A percentile compares a stretch with the other conserved stretches of the same genome.
Evolutionary conservation across 768 basidiomycete species (phyloP).

Genomic region (Rhizopogon rudus): DNA sequence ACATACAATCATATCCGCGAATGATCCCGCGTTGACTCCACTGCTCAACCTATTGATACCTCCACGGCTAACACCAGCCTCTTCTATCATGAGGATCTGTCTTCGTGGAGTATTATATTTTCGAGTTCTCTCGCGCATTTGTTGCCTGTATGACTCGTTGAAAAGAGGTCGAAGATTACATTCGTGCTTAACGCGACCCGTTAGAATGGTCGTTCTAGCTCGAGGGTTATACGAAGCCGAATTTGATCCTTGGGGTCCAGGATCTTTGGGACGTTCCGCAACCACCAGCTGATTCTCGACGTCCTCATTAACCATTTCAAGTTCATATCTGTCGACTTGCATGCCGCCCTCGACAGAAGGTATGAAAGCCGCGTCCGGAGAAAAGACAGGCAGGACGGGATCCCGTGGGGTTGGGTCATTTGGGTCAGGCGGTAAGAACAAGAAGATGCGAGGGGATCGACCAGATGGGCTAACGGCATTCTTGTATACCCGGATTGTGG

Average conservation of each 20-base stretch:
- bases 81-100: slow-evolving; percentile 72
- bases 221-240: slow-evolving; percentile 47
- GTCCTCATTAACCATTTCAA: slow-evolving; percentile 82
- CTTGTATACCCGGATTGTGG: slow-evolving; percentile 78
- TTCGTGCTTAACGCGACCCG: slow-evolving; percentile 78
- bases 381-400: slow-evolving; percentile 20
- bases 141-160: slow-evolving; percentile 60
- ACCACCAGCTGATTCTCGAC: slow-evolving; percentile 86
- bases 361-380: slow-evolving; percentile 24
- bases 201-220: slow-evolving; percentile 72
- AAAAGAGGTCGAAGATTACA: slow-evolving; percentile 69
- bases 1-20: slow-evolving; percentile 65
- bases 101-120: slow-evolving; percentile 63
- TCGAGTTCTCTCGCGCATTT: slow-evolving; percentile 63
- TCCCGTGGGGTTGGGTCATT: slow-evolving; percentile 35
- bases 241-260: slow-evolving; percentile 31
- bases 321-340: slow-evolving; percentile 69
- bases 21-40: slow-evolving; percentile 58
- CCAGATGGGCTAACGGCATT: slow-evolving; percentile 37
- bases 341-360: slow-evolving; percentile 22
- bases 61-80: slow-evolving; percentile 59
- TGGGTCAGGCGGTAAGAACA: slow-evolving; percentile 57
- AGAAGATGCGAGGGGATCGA: slow-evolving; percentile 55
- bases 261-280: slow-evolving; percentile 75
- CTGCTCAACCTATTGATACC: slow-evolving; percentile 76